Base-by-base conservation (phyloP, 352 stramenopile species). In the Lagenidium sp. region DNA sequence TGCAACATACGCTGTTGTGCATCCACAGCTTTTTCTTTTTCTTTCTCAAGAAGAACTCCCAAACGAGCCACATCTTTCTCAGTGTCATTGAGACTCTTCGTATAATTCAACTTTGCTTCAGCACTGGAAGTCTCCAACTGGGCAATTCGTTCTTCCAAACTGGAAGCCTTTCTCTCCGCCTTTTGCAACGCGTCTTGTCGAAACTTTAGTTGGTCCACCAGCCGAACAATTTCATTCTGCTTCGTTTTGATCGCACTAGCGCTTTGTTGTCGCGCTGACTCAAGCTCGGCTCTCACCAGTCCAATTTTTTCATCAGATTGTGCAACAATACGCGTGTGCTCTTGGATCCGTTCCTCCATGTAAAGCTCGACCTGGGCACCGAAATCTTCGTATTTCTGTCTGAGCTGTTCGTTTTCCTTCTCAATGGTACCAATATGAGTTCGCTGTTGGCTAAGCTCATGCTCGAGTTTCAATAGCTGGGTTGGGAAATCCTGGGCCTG, bases 331-430 rank as follows among this genome's bases (percentile, higher is more conserved):
- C 24, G 16, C n/a, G 39, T 28, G 26, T 30, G 32, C 24, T 57
- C 50, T n/a, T 53, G 44, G 1, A 63, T 53, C 31, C 85, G 77
- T n/a, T 85, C 72, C 25, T 76, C 66, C 66, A 87, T 85, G 35
- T 85, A 83, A 16, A 68, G 38, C 24, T 90, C 75, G 16, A 90
- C 74, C 36, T 89, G 73, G 3, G 57, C 55, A 1, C 74, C 77
- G 51, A 90, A 86, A 29, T 86, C 71, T 44, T 82, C 53, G 35
- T 90, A 90, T 40, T 80, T 76, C 16, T 65, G 64, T 32, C 69
- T 68, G 2, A 87, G 43, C 30, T 74, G 54, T 3, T 77, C 68
- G 24, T 83, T 71, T 12, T 85, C 69, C 23, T 68, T 76, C 44
- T 71, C 47, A 0, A 76, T 41, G 10, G 42, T 21, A 6, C 35